These are phyloP conservation scores for Pseudophaeomoniella oleicola DNA, from an alignment of 2,329 filamentous ascomycete genomes.

Conservation along the genomic window DNA sequence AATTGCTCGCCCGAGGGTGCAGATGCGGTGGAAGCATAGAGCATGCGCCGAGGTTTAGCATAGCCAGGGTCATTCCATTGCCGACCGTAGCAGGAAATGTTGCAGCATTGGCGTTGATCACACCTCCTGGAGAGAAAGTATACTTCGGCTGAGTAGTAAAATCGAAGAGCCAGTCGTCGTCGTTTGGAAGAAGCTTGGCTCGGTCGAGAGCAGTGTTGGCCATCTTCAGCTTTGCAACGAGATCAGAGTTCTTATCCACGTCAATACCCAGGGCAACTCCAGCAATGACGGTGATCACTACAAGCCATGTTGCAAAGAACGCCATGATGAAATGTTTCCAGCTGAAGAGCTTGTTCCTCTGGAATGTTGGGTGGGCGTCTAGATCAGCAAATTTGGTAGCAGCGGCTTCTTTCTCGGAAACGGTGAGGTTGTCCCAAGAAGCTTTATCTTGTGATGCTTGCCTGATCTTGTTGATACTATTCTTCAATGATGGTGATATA, in stretches of 20 bases:
- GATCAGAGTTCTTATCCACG: slow-evolving; percentile 22
- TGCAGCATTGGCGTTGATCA: slow-evolving; percentile 37
- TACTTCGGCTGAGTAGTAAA: slow-evolving; percentile 28
- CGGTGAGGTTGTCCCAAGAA: slow-evolving; percentile 5
- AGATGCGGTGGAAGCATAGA: slow-evolving; percentile 36
- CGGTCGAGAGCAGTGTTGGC: slow-evolving; percentile 32
- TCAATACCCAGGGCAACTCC: slow-evolving; percentile 18
- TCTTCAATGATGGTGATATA: background rate
- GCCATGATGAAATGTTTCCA: slow-evolving; percentile 7
- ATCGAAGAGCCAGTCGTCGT: slow-evolving; percentile 35
- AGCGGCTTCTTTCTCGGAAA: slow-evolving; percentile 5
- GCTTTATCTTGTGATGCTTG: background rate
- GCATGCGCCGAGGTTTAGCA: slow-evolving; percentile 35
- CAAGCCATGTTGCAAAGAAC: slow-evolving; percentile 9
- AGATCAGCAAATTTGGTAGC: slow-evolving; percentile 5
- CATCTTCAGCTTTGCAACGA: slow-evolving; percentile 22
- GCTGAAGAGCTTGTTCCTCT: slow-evolving; percentile 2
- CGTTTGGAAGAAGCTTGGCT: slow-evolving; percentile 22
- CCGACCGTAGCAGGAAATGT: slow-evolving; percentile 34
- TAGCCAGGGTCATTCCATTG: slow-evolving; percentile 31
- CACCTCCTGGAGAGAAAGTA: slow-evolving; percentile 29
- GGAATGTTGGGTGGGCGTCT: background rate
- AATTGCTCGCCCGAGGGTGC: slow-evolving; percentile 35
- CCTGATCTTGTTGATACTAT: background rate
- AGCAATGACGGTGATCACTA: slow-evolving; percentile 10